A percentile compares a stretch with the other conserved stretches of the same genome.
These are phyloP conservation scores for Fraxinus velutina DNA, from an alignment of 305 asterid species.

Conservation along the genomic window DNA sequence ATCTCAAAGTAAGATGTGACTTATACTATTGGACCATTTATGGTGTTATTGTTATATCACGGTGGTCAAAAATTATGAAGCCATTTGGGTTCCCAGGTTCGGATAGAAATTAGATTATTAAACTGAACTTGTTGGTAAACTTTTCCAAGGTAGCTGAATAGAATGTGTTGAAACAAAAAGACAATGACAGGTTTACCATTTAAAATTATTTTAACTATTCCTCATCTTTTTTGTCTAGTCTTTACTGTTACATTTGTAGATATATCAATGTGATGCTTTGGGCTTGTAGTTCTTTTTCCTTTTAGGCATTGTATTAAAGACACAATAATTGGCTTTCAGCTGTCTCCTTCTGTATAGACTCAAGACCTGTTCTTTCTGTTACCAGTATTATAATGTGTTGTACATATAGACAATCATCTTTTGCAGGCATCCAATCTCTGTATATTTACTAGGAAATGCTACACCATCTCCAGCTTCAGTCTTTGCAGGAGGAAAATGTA, in stretches of 20 bases:
- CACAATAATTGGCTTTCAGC: not conserved
- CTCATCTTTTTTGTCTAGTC: conserved; percentile 2
- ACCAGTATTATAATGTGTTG: not conserved
- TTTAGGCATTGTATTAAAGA: not conserved
- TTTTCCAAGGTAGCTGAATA: conserved; percentile 5
- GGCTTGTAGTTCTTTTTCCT: not conserved
- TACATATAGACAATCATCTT: conserved; percentile 1
- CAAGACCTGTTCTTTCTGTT: conserved; percentile 13
- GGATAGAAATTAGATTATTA: not conserved
- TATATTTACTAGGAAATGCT: conserved; percentile 9
- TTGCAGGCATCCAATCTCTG: conserved; percentile 15
- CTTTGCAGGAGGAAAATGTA: not conserved
- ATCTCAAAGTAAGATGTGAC: conserved; percentile 69
- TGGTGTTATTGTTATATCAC: conserved; percentile 23
- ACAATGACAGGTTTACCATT: not conserved
- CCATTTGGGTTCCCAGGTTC: conserved; percentile 12
- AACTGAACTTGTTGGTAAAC: not conserved
- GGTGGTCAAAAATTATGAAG: not conserved
- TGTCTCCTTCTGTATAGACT: conserved; percentile 7
- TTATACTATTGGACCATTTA: conserved; percentile 19
- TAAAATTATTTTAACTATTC: not conserved
- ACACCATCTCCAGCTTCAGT: conserved; percentile 7
- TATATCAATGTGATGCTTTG: not conserved
- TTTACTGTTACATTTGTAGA: not conserved
- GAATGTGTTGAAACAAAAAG: conserved; percentile 14